These are phyloP conservation scores for Phytopythium ostracodes DNA, from an alignment of 352 stramenopile species.

Conservation along the genomic window DNA sequence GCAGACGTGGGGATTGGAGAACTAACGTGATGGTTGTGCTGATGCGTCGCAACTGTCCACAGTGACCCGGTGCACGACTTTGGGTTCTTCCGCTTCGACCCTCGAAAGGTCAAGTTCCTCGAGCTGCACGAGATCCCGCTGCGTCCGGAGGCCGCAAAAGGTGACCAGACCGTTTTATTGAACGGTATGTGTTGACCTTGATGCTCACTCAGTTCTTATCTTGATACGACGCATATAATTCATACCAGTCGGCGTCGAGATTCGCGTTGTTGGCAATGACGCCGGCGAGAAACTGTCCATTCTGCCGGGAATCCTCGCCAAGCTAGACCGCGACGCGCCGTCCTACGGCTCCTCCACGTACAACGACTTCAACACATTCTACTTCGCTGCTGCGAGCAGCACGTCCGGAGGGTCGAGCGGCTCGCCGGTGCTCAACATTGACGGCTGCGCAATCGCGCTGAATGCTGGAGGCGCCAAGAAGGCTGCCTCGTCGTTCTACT, in stretches of 20 bases:
- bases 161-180: no score
- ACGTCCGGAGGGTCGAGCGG: constrained; percentile 88
- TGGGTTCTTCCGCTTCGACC: constrained; percentile 89
- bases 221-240: not conserved
- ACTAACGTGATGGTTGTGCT: not conserved
- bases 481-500: constrained; percentile 87
- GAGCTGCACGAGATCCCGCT: constrained; percentile 86
- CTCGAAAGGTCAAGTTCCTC: constrained; percentile 85
- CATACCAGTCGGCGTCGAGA: constrained; percentile 80
- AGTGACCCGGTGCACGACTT: constrained; percentile 92
- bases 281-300: constrained; percentile 91
- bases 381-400: constrained; percentile 84
- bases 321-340: constrained; percentile 88
- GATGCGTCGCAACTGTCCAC: not conserved
- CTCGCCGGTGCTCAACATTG: constrained; percentile 85
- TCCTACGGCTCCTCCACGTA: constrained; percentile 85
- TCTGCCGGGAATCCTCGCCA: constrained; percentile 85
- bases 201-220: not conserved
- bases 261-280: constrained; percentile 91
- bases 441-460: constrained; percentile 86
- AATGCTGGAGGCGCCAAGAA: constrained; percentile 90
- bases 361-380: constrained; percentile 94
- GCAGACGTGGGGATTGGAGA: not conserved
- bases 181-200: no score
- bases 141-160: constrained; percentile 75